Percentiles rank a stretch among this genome's conserved stretches.
Evolutionary conservation across 495 filamentous ascomycete species (phyloP).

Genomic region (Podospora anserina): DNA sequence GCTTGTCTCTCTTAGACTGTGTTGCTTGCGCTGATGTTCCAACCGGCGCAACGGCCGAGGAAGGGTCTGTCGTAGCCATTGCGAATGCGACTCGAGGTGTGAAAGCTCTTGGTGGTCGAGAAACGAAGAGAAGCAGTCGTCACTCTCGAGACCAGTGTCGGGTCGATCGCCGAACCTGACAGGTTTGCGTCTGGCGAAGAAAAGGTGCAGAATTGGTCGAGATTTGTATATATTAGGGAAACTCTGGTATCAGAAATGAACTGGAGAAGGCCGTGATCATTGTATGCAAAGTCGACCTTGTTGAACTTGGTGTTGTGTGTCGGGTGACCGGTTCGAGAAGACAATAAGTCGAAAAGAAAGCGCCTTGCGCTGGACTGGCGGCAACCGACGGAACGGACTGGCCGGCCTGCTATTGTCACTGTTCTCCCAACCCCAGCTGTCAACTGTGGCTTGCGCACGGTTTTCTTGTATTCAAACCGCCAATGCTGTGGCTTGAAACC

Average conservation of each 20-base stretch:
- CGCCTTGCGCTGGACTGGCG: neutral
- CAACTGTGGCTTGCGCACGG: neutral
- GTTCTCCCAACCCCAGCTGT: neutral
- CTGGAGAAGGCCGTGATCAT: neutral
- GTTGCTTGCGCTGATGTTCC: constrained; percentile 30
- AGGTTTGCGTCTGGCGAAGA: neutral
- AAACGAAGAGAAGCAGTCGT: neutral
- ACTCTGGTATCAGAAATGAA: neutral
- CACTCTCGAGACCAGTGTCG: neutral
- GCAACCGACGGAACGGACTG: neutral
- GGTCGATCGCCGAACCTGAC: neutral
- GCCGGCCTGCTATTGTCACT: too few relatives aligned
- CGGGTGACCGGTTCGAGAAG: neutral
- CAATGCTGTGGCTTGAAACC: neutral
- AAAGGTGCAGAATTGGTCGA: neutral
- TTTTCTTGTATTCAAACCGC: neutral
- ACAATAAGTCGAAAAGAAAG: neutral
- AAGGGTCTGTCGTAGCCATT: constrained; percentile 35
- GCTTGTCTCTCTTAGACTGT: constrained; percentile 83
- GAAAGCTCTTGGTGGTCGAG: neutral
- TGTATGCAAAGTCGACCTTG: neutral
- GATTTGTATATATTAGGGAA: neutral
- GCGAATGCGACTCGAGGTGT: constrained; percentile 2
- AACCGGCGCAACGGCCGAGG: constrained; percentile 27
- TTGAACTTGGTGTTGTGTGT: neutral